A percentile compares a stretch with the other conserved stretches of the same genome.
phyloP scores from a whole-genome alignment of 257 asterid genomes.

The Asclepias syriaca region DNA sequence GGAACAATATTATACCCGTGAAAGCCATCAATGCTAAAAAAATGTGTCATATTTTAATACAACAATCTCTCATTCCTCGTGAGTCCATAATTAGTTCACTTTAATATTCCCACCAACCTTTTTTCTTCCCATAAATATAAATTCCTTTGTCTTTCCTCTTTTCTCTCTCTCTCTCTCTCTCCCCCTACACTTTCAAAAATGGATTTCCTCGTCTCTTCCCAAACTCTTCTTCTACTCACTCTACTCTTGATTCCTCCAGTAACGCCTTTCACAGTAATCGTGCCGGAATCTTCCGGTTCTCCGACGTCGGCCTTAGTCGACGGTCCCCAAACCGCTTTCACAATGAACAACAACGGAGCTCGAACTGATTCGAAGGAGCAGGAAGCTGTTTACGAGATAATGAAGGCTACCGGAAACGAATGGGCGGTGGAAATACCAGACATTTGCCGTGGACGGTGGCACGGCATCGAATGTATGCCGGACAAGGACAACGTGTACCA shows the following conservation, averaged over 20 bases:
- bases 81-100: conserved; percentile 45
- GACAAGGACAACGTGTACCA: conserved; percentile 69
- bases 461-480: conserved; percentile 90
- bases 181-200: conserved; percentile 12
- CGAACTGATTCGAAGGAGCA: conserved; percentile 55
- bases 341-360: conserved; percentile 32
- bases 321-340: conserved; percentile 50
- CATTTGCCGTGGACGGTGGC: conserved; percentile 91
- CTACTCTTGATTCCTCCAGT: conserved; percentile 20
- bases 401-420: conserved; percentile 84
- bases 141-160: too few species aligned
- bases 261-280: conserved; percentile 45
- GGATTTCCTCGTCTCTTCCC: conserved; percentile 15
- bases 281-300: conserved; percentile 47
- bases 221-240: conserved; percentile 18
- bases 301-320: conserved; percentile 42
- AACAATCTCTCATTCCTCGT: conserved; percentile 46
- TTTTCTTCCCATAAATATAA: conserved; percentile 1
- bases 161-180: not conserved
- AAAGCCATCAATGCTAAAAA: conserved; percentile 42
- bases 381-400: conserved; percentile 69
- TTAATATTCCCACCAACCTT: conserved; percentile 32
- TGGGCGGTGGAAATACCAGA: conserved; percentile 85
- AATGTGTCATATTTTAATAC: conserved; percentile 35
- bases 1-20: conserved; percentile 47